phyloP scores from a whole-genome alignment of 805 yeast species.

The Yarrowia keelungensis region DNA sequence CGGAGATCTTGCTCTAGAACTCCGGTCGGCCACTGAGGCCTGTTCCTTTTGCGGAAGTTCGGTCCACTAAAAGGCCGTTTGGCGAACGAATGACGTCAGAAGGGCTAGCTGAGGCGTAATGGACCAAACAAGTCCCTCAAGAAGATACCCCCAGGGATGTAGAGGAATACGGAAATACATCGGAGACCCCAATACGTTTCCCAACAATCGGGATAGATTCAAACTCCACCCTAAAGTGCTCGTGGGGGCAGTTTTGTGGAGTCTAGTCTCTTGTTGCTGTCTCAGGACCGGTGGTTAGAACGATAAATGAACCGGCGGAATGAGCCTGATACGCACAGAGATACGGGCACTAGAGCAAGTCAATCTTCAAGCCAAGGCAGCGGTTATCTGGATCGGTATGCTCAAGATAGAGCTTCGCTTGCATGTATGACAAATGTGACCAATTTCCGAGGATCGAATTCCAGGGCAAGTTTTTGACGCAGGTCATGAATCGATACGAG shows the following conservation, averaged over 20 bases:
- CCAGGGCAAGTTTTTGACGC: neutral
- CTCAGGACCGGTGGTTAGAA: neutral
- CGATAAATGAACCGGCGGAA: neutral
- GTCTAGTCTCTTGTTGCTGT: neutral
- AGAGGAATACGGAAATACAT: neutral
- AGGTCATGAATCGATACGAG: neutral
- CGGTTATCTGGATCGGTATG: neutral
- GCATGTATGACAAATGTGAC: neutral
- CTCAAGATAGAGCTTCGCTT: neutral
- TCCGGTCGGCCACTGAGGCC: neutral
- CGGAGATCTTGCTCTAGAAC: constrained; percentile 13
- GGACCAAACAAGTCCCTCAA: neutral
- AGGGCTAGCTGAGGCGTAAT: neutral
- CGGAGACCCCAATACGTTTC: neutral
- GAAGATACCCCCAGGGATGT: neutral
- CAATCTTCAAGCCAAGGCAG: neutral
- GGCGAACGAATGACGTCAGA: neutral
- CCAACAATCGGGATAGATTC: neutral
- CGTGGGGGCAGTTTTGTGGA: neutral
- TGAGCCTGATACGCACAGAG: neutral
- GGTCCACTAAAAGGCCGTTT: neutral
- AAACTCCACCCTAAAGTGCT: neutral
- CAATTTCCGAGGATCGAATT: neutral
- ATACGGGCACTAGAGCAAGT: neutral
- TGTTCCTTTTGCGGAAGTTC: neutral